Evolutionary conservation across 495 filamentous ascomycete genomes (phyloP).

Genomic region (Eremomyces bilateralis): DNA sequence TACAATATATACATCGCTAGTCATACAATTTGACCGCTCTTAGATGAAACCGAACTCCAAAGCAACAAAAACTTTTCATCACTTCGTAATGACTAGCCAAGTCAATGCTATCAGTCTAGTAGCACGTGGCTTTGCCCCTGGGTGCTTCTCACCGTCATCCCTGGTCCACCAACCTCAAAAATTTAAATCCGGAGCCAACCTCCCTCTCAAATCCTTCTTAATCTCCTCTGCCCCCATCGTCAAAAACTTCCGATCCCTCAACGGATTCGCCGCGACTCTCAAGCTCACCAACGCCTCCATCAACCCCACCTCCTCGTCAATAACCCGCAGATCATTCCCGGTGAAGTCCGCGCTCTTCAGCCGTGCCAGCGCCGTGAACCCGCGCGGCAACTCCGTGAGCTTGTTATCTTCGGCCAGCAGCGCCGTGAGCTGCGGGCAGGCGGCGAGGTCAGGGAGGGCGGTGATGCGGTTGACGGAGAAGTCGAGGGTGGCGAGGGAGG

Average conservation of each 20-base stretch:
- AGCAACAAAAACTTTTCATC: too few relatives aligned
- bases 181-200: constrained; percentile 51
- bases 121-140: too few relatives aligned
- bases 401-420: constrained; percentile 64
- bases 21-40: too few relatives aligned
- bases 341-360: constrained; percentile 61
- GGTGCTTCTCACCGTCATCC: too few relatives aligned
- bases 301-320: constrained; percentile 56
- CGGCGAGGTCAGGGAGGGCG: constrained; percentile 41
- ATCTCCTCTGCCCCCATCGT: constrained; percentile 61
- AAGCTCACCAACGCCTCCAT: constrained; percentile 61
- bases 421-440: constrained; percentile 49
- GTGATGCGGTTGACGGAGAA: constrained; percentile 58
- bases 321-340: constrained; percentile 51
- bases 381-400: constrained; percentile 48
- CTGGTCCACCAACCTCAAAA: too few relatives aligned
- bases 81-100: too few relatives aligned
- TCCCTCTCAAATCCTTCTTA: constrained; percentile 49
- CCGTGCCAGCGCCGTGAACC: constrained; percentile 41
- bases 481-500: constrained; percentile 49
- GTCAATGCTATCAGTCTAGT: too few relatives aligned
- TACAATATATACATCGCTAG: too few relatives aligned
- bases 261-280: constrained; percentile 62
- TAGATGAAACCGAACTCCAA: too few relatives aligned
- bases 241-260: constrained; percentile 67